Conservation (phyloP, 805 yeast species). For the Yamadazyma phyllophila region DNA sequence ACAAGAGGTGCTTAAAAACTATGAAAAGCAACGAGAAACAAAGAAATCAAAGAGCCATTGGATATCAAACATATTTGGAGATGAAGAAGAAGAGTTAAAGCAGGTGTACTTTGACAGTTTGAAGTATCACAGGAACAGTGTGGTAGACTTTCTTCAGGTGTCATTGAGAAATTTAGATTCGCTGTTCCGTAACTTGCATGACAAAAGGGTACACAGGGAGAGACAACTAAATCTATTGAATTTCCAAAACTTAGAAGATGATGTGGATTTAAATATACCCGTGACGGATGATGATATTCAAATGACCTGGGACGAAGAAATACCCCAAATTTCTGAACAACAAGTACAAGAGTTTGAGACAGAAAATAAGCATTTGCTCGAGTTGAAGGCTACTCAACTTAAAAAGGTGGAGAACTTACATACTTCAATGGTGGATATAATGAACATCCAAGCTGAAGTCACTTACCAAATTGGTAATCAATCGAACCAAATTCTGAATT, state of each 20-base stretch:
- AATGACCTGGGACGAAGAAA: slow-evolving; percentile 11
- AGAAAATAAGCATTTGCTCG: slow-evolving; percentile 58
- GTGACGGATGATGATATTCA: slow-evolving; percentile 1
- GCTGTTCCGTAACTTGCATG: slow-evolving; percentile 48
- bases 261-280: slow-evolving; percentile 18
- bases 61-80: slow-evolving; percentile 21
- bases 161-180: slow-evolving; percentile 42
- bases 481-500: slow-evolving; percentile 60
- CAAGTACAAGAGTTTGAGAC: slow-evolving; percentile 56
- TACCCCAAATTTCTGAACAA: slow-evolving; percentile 40
- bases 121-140: slow-evolving; percentile 45
- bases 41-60: slow-evolving; percentile 15
- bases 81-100: slow-evolving; percentile 34
- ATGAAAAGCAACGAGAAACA: slow-evolving; percentile 48
- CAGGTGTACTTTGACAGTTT: slow-evolving; percentile 35
- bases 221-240: slow-evolving; percentile 30
- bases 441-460: slow-evolving; percentile 71
- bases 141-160: slow-evolving; percentile 48
- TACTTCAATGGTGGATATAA: slow-evolving; percentile 65
- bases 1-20: slow-evolving; percentile 47
- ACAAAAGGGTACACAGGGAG: slow-evolving; percentile 45
- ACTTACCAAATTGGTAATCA: slow-evolving; percentile 71
- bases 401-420: slow-evolving; percentile 60
- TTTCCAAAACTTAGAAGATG: slow-evolving; percentile 43
- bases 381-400: slow-evolving; percentile 57